phyloP scores from a whole-genome alignment of 768 basidiomycete genomes.

The Leccinum variicolor region DNA sequence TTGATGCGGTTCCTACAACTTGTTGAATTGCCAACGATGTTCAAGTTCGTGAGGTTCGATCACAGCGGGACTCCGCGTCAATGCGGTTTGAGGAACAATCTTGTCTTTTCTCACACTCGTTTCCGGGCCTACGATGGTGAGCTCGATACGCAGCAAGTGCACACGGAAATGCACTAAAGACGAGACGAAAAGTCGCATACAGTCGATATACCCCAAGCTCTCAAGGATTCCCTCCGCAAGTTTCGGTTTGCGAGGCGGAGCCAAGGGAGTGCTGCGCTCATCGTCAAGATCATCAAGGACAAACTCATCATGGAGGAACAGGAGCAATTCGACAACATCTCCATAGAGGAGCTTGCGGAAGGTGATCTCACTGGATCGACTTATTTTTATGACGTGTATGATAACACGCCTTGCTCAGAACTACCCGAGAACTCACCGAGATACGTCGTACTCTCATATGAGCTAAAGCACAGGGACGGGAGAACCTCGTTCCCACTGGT shows the following conservation, averaged over 20 bases:
- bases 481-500: slow-evolving; percentile 82
- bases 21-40: neutral
- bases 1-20: too few species aligned
- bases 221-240: slow-evolving; percentile 79
- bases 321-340: slow-evolving; percentile 72
- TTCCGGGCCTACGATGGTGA: slow-evolving; percentile 19
- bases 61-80: neutral
- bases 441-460: slow-evolving; percentile 82
- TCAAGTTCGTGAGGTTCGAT: neutral
- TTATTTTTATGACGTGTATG: neutral
- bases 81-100: neutral
- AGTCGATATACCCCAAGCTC: slow-evolving; percentile 79
- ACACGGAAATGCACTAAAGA: neutral
- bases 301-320: slow-evolving; percentile 80
- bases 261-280: slow-evolving; percentile 68
- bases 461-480: slow-evolving; percentile 76
- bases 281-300: slow-evolving; percentile 89
- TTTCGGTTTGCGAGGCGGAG: slow-evolving; percentile 72
- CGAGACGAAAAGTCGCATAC: slow-evolving; percentile 38
- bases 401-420: slow-evolving; percentile 43
- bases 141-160: neutral
- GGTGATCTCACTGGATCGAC: slow-evolving; percentile 42
- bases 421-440: slow-evolving; percentile 85
- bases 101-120: neutral
- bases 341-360: slow-evolving; percentile 83